Base-by-base conservation (phyloP, 1,139 yeast genomes). In the Magnusiomyces tetraspermus region DNA sequence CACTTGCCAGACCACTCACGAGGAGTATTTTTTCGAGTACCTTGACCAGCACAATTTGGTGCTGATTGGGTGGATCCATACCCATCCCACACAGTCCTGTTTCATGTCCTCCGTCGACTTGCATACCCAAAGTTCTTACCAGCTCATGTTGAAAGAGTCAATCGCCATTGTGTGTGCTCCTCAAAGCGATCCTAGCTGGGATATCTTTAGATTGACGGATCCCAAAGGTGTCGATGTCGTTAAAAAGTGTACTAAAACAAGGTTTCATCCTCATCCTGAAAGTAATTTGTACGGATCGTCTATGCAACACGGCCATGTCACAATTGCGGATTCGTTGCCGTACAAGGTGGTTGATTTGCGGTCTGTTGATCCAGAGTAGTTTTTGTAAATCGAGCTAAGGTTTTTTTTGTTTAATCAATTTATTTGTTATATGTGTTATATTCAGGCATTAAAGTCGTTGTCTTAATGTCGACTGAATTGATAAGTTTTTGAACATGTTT, bases 11-110 rank as follows among this genome's bases (percentile, higher is more conserved):
- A 80, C 84, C 11, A 72, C 71, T 19, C 73, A 79, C 61, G 85
- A 80, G 59, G 83, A 78, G 57, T 64, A 68, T 6, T 63, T 80
- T 56, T 79, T 80, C 59, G 77, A 75, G 45, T 77, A 70, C 57
- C 72, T 79, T 49, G 84, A 79, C 60, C 59, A 66, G 41, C 68
- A 76, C 52, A 82, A 77, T 57, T 64, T 80, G 45, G 78, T 80
- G 58, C 76, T 80, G 24, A 67, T 80, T 1, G 85, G 85, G 8
- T 80, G 85, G 85, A 80, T 80, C 51, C 85, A 80, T 63, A 80
- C 85, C 6, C 85, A 80, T 61, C 85, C 85, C 2, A 76, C 83
- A 5, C 85, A 80, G 62, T 71, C 82, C 10, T 80, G 85, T 58
- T 80, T 80, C 61, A 63, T 80, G 61, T 76, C 82, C 17, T 77